Evolutionary conservation across 2,329 filamentous ascomycete genomes (phyloP), one percentile per base, ranked within the genome.

Genomic region (Madurella fahalii): DNA sequence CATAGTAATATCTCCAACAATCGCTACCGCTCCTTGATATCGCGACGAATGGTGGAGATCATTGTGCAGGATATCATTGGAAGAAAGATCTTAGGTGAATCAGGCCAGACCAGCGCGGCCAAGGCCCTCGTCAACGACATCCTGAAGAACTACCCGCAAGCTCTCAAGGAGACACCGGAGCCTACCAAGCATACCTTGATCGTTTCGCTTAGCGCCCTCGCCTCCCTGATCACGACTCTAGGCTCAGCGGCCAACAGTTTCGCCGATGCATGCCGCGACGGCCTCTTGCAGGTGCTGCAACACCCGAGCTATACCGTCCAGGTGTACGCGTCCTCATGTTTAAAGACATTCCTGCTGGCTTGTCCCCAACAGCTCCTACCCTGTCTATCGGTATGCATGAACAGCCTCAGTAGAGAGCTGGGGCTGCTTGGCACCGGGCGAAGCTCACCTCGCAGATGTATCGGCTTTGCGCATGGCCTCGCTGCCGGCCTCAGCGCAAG

Each of bases 241-340:
- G 93, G 92, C 3, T 93, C 93, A 17, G 92, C 92, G 2, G 82
- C 89, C 34, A 89, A 85, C 58, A 77, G 77, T 50, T 84, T 96
- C 63, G 88, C 90, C 8, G 95, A 99, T 60, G 69, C 80, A 13
- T 95, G 90, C 67, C 83, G 93, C 47, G 94, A 99, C 69, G 88
- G 88, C 4, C 75, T 99, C 32, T 76, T 97, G 40, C 91, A 96
- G 68, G 89, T 96, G 5, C 76, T 97, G 25, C 90, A 95, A 64
- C 94, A 99, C 70, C 90, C 92, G 0, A 96, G 90, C 71, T 97
- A 97, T 70, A 94, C 91, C 4, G 94, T 99, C 2, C 94, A 99
- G 67, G 85, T 97, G 2, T 88, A 94, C 64, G 86, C 90, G 1
- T 90, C 94, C 4, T 83, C 89, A 57, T 96, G 91, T 66, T 77